A percentile compares a stretch with the other conserved stretches of the same genome.
Evolutionary conservation across 306 rosid genomes (phyloP).

Genomic region (Sesbania bispinosa): DNA sequence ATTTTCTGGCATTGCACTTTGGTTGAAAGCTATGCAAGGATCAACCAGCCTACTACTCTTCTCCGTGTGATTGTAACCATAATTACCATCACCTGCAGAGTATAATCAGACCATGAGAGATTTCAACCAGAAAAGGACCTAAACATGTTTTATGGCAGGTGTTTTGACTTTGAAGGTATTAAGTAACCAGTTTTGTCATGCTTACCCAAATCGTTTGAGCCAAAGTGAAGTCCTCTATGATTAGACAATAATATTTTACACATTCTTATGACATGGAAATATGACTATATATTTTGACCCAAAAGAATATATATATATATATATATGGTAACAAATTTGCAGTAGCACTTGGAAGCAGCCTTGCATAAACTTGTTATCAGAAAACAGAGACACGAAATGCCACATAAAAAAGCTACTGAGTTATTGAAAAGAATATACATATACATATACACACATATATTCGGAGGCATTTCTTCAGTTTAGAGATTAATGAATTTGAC

Average conservation of each 20-base stretch:
- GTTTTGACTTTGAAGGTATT: no score
- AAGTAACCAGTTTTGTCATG: no score
- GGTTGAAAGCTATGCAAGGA: slow-evolving; percentile 32
- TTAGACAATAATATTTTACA: not conserved
- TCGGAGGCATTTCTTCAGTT: not conserved
- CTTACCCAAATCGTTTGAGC: no score
- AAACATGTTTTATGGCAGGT: not conserved
- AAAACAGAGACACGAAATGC: not conserved
- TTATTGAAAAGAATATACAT: no score
- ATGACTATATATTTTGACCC: not conserved
- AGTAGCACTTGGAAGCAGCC: slow-evolving; percentile 15
- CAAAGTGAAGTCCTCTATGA: not conserved
- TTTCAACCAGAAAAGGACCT: slow-evolving; percentile 18
- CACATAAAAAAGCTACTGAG: not conserved
- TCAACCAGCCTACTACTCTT: slow-evolving; percentile 42
- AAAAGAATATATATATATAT: no score
- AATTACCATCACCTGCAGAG: slow-evolving; percentile 48
- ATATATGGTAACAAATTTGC: not conserved
- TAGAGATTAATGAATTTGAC: not conserved
- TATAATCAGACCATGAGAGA: slow-evolving; percentile 20
- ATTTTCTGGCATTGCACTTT: slow-evolving; percentile 39
- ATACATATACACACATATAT: no score
- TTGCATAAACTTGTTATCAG: not conserved
- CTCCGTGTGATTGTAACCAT: slow-evolving; percentile 44
- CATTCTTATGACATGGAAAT: not conserved